Conservation (phyloP, 202 grass and related monocot species). For the Thinopyrum obtusiflorum region DNA sequence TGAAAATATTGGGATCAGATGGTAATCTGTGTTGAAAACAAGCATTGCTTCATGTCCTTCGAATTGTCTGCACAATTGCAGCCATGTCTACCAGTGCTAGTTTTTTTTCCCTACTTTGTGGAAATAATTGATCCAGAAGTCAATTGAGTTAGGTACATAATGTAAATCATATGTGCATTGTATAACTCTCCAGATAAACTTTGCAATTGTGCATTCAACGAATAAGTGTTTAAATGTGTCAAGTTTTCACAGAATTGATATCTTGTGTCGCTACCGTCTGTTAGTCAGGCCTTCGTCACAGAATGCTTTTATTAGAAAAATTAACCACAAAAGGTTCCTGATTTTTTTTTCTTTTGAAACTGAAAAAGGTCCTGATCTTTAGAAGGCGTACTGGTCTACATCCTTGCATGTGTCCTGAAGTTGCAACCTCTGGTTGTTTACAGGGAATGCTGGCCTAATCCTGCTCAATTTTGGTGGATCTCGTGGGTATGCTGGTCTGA, state of each 20-base stretch:
- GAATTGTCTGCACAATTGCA: neutral
- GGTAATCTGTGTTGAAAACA: neutral
- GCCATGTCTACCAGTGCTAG: neutral
- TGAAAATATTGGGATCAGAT: neutral
- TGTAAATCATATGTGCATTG: neutral
- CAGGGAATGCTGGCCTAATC: conserved; percentile 17
- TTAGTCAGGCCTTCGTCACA: neutral
- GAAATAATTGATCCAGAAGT: neutral
- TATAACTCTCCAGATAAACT: neutral
- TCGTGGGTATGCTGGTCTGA: neutral
- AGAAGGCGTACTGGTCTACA: conserved; percentile 4
- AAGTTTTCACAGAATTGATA: neutral
- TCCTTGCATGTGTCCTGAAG: conserved; percentile 19
- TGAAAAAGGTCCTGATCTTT: neutral
- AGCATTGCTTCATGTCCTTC: neutral
- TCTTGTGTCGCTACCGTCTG: neutral
- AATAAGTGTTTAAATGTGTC: neutral
- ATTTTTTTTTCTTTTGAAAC: neutral
- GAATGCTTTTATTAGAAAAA: neutral
- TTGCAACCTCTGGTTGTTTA: conserved; percentile 28
- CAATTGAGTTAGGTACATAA: neutral
- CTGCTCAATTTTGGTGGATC: conserved; percentile 35
- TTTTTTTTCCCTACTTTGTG: neutral
- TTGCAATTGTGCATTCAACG: neutral
- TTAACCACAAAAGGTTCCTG: neutral